These are phyloP conservation scores for Orbilia oligospora DNA, from an alignment of 2,329 filamentous ascomycete species.

Conservation along the genomic window DNA sequence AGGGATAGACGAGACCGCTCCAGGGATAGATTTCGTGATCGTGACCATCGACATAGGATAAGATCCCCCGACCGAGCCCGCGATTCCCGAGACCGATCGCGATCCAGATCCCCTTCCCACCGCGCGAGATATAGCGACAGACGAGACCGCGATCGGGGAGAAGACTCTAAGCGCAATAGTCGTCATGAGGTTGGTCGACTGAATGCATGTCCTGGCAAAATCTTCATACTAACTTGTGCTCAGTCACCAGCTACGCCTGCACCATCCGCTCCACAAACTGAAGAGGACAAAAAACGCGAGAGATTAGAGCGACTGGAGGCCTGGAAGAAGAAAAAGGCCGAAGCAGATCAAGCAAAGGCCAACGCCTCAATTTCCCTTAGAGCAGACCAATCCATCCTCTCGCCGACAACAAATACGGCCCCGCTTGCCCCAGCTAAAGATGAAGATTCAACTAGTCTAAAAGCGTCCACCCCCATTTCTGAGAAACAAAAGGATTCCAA, in stretches of 20 bases:
- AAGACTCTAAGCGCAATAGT: slow-evolving; percentile 59
- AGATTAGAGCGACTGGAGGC: slow-evolving; percentile 64
- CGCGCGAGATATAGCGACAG: slow-evolving; percentile 49
- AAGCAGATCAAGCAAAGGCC: slow-evolving; percentile 64
- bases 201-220: background rate
- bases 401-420: slow-evolving; percentile 59
- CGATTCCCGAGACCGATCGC: slow-evolving; percentile 61
- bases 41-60: slow-evolving; percentile 61
- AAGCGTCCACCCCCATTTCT: slow-evolving; percentile 64
- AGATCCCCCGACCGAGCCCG: slow-evolving; percentile 58
- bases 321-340: slow-evolving; percentile 64
- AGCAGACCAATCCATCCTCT: slow-evolving; percentile 61
- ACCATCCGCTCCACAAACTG: slow-evolving; percentile 59
- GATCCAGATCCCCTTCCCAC: slow-evolving; percentile 17
- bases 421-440: slow-evolving; percentile 46
- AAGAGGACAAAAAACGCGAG: slow-evolving; percentile 64
- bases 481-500: slow-evolving; percentile 63
- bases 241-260: slow-evolving; percentile 62
- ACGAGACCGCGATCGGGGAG: slow-evolving; percentile 63
- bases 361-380: slow-evolving; percentile 63
- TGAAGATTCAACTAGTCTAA: slow-evolving; percentile 53
- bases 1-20: slow-evolving; percentile 61
- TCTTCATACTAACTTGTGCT: slow-evolving; percentile 3
- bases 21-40: slow-evolving; percentile 63
- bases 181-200: slow-evolving; percentile 61